Base-by-base conservation (phyloP, 2,329 filamentous ascomycete species). In the Calonectria pseudoreteaudii region DNA sequence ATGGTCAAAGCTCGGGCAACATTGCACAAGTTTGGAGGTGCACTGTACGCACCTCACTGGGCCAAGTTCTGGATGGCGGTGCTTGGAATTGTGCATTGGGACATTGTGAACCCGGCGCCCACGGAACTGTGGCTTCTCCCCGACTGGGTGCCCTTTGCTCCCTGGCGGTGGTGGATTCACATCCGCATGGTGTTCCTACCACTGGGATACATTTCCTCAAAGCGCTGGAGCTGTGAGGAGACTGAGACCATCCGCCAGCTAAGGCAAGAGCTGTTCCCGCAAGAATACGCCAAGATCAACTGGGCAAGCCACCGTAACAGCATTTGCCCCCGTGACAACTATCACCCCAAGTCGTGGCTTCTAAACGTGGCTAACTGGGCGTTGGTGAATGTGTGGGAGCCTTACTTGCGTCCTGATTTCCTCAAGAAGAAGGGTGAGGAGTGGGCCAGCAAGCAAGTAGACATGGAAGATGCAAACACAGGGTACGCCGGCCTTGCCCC, bases 111-210 rank as follows among this genome's bases (percentile, higher is more conserved):
- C 80, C 97, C 97, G 0, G 92, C 97, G 2, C 97, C 97, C 1
- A 94, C 97, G 0, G 97, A 99, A 86, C 84, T 98, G 56, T 99
- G 97, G 97, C 88, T 98, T 50, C 86, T 98, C 4, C 96, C 96
- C 0, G 94, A 98, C 83, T 98, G 95, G 95, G 90, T 95, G 4
- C 96, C 96, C 0, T 90, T 98, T 81, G 92, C 95, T 7, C 96
- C 96, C 0, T 98, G 95, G 95, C 89, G 95, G 77, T 98, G 96
- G 96, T 98, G 96, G 96, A 94, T 98, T 80, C 97, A 99, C 80
- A 98, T 98, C 84, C 95, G 97, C n/a, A 92, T 94, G 85, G 96
- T 99, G n/a, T 98, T 96, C 81, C 84, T 98, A 64, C 94, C 96
- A 7, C 98, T 98, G 95, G 92, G 94, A 0, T 98, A 94, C 81